Conservation (phyloP, 441 rosid genomes). For the Melastoma candidum region DNA sequence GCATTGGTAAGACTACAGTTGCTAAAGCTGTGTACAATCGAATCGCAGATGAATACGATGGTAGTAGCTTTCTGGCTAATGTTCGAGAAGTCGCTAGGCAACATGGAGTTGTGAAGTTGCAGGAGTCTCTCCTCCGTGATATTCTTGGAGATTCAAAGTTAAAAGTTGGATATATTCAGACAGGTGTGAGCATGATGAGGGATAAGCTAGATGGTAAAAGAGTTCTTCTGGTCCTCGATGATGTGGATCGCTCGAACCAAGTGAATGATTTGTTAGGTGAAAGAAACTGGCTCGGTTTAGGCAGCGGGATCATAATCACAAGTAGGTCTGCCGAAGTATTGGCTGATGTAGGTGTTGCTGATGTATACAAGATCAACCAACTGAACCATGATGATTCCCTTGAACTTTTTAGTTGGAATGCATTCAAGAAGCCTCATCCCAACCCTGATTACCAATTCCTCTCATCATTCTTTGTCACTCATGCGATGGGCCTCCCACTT, state of each 20-base stretch:
- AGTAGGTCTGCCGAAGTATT: slow-evolving; percentile 1
- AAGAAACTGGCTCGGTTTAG: background rate
- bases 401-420: slow-evolving; percentile 13
- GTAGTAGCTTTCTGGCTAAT: slow-evolving; percentile 6
- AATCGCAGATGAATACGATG: slow-evolving; percentile 11
- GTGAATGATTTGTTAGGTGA: background rate
- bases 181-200: slow-evolving; percentile 3
- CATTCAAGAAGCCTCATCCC: slow-evolving; percentile 6
- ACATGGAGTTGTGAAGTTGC: slow-evolving; percentile 1
- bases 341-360: background rate
- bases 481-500: slow-evolving; percentile 6
- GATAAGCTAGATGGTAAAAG: slow-evolving; percentile 3
- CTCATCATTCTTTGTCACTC: background rate
- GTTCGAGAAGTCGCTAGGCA: slow-evolving; percentile 5
- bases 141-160: slow-evolving; percentile 2
- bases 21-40: slow-evolving; percentile 10
- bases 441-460: background rate
- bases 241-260: background rate
- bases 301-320: slow-evolving; percentile 10
- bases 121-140: slow-evolving; percentile 9
- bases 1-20: slow-evolving; percentile 9
- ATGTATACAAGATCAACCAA: slow-evolving; percentile 4
- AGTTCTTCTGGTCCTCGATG: slow-evolving; percentile 9
- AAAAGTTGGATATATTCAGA: slow-evolving; percentile 5
- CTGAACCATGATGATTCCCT: slow-evolving; percentile 7